Conservation (phyloP, 306 rosid genomes). For the Rosa lucieae region DNA sequence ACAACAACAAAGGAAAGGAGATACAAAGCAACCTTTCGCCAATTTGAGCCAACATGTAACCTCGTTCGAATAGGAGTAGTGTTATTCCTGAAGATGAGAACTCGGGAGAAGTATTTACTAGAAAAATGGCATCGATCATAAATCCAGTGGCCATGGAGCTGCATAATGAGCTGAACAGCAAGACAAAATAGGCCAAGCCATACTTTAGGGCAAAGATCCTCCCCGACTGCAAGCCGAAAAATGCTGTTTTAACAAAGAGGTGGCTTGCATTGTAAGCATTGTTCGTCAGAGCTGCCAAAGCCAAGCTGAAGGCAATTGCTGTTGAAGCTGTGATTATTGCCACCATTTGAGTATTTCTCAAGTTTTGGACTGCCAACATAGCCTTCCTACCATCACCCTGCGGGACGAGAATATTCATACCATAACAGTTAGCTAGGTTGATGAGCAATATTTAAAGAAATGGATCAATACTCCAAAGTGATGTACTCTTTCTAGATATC, state of each 20-base stretch:
- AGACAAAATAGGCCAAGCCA: slow-evolving; percentile 47
- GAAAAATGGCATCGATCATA: slow-evolving; percentile 56
- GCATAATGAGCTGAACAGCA: slow-evolving; percentile 61
- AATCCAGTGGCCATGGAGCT: slow-evolving; percentile 64
- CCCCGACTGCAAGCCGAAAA: slow-evolving; percentile 37
- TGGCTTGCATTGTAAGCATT: slow-evolving; percentile 51
- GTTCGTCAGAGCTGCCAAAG: slow-evolving; percentile 67
- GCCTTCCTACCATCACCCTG: slow-evolving; percentile 48
- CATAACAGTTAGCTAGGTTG: background rate
- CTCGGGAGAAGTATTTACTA: slow-evolving; percentile 41
- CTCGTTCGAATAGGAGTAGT: slow-evolving; percentile 46
- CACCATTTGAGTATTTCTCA: slow-evolving; percentile 70
- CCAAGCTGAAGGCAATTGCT: slow-evolving; percentile 44
- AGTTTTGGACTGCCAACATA: slow-evolving; percentile 57
- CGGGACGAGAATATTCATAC: background rate
- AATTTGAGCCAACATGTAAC: slow-evolving; percentile 52
- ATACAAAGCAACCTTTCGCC: slow-evolving; percentile 60
- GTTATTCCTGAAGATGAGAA: slow-evolving; percentile 25
- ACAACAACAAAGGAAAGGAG: slow-evolving; percentile 49
- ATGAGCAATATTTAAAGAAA: background rate
- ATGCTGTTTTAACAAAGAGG: slow-evolving; percentile 17
- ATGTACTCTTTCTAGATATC: background rate
- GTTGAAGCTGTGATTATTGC: slow-evolving; percentile 53
- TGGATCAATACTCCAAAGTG: no score
- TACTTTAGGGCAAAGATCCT: slow-evolving; percentile 41